Evolutionary conservation across 345 rosid genomes (phyloP).

Genomic region (Salix arbutifolia): DNA sequence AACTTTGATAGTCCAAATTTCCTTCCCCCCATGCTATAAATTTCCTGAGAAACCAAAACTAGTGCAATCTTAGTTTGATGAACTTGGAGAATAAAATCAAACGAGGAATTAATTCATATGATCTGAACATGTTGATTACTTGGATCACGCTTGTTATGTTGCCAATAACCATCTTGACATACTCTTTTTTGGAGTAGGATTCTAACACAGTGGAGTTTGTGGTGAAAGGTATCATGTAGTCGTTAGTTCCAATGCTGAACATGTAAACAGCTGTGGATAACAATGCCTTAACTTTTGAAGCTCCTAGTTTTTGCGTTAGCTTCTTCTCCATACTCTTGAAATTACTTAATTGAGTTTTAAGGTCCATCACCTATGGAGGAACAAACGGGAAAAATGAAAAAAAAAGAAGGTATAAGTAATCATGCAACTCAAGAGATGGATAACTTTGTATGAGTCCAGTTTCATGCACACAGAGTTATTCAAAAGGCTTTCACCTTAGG

Average conservation of each 20-base stretch:
- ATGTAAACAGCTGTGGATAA: slow-evolving; percentile 44
- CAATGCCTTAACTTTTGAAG: slow-evolving; percentile 19
- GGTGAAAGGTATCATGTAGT: slow-evolving; percentile 10
- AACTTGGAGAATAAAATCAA: neutral
- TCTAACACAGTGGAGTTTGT: slow-evolving; percentile 20
- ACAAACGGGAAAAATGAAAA: neutral
- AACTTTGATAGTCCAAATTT: slow-evolving; percentile 38
- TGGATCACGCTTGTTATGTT: slow-evolving; percentile 26
- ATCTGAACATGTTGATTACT: slow-evolving; percentile 15
- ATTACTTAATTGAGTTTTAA: slow-evolving; percentile 28
- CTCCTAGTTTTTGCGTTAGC: slow-evolving; percentile 35
- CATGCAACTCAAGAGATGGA: neutral
- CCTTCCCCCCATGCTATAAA: slow-evolving; percentile 38
- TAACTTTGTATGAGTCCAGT: too few species aligned
- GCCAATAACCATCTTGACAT: slow-evolving; percentile 27
- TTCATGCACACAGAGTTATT: too few species aligned
- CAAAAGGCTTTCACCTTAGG: too few species aligned
- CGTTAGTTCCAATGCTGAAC: slow-evolving; percentile 39
- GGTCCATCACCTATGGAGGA: slow-evolving; percentile 35
- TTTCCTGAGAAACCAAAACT: slow-evolving; percentile 26
- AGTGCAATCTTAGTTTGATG: neutral
- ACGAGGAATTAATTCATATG: neutral
- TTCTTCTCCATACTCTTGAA: slow-evolving; percentile 28
- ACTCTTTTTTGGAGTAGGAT: slow-evolving; percentile 18
- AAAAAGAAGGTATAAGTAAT: neutral